Percentiles rank a stretch among this genome's conserved stretches.
These are phyloP conservation scores for Arbutus unedo DNA, from an alignment of 148 eudicot species.

Conservation along the genomic window DNA sequence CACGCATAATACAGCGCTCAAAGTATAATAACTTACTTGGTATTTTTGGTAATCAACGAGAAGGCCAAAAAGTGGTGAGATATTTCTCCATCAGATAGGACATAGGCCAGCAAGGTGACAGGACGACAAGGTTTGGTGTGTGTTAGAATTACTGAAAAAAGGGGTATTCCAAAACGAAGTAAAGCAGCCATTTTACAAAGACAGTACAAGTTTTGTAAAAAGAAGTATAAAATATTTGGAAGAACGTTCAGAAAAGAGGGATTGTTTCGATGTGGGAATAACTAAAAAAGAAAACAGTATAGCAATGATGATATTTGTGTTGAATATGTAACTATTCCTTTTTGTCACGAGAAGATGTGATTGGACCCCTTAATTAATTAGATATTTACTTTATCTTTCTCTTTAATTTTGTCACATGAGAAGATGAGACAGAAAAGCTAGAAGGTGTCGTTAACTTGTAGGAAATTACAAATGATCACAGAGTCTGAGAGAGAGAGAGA, in stretches of 20 bases:
- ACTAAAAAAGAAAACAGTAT: no score
- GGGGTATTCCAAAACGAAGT: no score
- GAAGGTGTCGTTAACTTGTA: background rate
- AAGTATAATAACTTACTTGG: no score
- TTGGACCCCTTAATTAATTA: background rate
- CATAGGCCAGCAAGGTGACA: background rate
- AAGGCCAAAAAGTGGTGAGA: background rate
- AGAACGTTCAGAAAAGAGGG: no score
- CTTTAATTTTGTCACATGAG: background rate
- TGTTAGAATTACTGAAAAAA: no score
- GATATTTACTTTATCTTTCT: background rate
- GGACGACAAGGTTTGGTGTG: background rate
- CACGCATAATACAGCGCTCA: no score
- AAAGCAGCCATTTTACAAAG: no score
- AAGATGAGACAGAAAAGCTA: background rate
- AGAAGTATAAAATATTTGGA: no score
- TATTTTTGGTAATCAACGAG: background rate
- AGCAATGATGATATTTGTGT: no score
- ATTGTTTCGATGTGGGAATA: no score
- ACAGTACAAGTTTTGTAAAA: no score
- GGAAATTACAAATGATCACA: background rate
- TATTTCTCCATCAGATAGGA: background rate
- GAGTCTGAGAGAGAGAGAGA: background rate
- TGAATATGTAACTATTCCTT: background rate
- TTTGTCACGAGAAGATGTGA: background rate